Evolutionary conservation across 441 rosid genomes (phyloP).

Genomic region (Sinapis alba): DNA sequence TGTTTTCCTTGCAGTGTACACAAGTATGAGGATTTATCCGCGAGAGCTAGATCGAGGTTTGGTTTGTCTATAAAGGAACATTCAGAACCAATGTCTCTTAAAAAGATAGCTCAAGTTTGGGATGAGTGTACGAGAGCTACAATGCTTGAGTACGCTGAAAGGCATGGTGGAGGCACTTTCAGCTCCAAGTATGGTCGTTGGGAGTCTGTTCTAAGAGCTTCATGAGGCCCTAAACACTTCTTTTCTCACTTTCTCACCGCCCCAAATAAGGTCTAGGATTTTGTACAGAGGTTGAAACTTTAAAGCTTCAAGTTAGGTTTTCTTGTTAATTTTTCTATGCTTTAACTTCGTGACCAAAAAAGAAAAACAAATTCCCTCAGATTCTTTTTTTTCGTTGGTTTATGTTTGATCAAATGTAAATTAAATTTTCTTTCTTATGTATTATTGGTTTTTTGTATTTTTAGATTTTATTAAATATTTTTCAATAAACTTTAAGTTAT

Average conservation of each 20-base stretch:
- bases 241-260: not conserved
- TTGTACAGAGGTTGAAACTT: not conserved
- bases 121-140: conserved; percentile 44
- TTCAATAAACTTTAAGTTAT: too few species aligned
- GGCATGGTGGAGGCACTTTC: conserved; percentile 47
- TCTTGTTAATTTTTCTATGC: too few species aligned
- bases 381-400: too few species aligned
- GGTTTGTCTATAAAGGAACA: conserved; percentile 25
- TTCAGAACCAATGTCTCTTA: conserved; percentile 39
- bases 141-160: conserved; percentile 38
- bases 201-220: conserved; percentile 37
- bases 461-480: too few species aligned
- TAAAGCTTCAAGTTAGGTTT: conserved; percentile 7
- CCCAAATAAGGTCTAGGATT: not conserved
- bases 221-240: not conserved
- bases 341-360: too few species aligned
- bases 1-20: conserved; percentile 14
- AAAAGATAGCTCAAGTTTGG: conserved; percentile 47
- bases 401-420: too few species aligned
- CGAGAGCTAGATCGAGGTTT: conserved; percentile 37
- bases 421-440: too few species aligned
- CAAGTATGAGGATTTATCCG: conserved; percentile 36
- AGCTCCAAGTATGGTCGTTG: conserved; percentile 53
- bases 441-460: too few species aligned
- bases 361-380: too few species aligned